Conservation (phyloP, 768 basidiomycete species). For the Mycena venus region DNA sequence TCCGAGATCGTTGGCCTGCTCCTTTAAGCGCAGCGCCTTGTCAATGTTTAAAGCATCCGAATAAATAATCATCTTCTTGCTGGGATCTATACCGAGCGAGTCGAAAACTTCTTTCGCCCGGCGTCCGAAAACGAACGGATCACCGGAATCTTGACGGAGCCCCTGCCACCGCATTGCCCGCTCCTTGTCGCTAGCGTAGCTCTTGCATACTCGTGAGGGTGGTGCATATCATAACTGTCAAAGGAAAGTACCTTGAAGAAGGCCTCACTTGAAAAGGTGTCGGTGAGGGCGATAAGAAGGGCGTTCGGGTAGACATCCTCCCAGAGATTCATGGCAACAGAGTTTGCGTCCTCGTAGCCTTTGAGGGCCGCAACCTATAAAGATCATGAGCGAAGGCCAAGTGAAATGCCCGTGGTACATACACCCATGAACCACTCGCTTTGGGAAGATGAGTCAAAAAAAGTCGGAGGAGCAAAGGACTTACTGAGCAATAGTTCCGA, state of each 20-base stretch:
- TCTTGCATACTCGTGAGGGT: constrained; percentile 54
- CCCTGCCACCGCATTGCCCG: constrained; percentile 83
- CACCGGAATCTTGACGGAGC: constrained; percentile 94
- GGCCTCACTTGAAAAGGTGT: constrained; percentile 91
- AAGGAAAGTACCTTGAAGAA: constrained; percentile 79
- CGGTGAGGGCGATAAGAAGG: constrained; percentile 86
- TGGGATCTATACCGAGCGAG: constrained; percentile 74
- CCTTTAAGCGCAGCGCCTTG: constrained; percentile 76
- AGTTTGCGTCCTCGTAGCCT: constrained; percentile 86
- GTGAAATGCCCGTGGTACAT: constrained; percentile 40
- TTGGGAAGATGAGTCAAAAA: constrained; percentile 29
- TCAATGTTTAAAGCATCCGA: constrained; percentile 86
- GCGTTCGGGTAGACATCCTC: constrained; percentile 75
- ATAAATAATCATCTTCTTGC: constrained; percentile 81
- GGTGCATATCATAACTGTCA: background rate
- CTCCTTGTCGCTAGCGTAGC: constrained; percentile 67
- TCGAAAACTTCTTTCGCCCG: constrained; percentile 81
- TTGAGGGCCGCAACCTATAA: constrained; percentile 84
- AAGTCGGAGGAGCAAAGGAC: constrained; percentile 41
- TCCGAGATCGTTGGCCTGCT: constrained; percentile 81
- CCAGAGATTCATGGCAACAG: constrained; percentile 86
- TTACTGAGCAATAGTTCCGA: constrained; percentile 92
- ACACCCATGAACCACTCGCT: constrained; percentile 96
- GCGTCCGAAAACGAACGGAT: constrained; percentile 86
- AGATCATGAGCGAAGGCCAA: constrained; percentile 8